Base-by-base conservation (phyloP, 345 rosid genomes). In the Gossypium raimondii region DNA sequence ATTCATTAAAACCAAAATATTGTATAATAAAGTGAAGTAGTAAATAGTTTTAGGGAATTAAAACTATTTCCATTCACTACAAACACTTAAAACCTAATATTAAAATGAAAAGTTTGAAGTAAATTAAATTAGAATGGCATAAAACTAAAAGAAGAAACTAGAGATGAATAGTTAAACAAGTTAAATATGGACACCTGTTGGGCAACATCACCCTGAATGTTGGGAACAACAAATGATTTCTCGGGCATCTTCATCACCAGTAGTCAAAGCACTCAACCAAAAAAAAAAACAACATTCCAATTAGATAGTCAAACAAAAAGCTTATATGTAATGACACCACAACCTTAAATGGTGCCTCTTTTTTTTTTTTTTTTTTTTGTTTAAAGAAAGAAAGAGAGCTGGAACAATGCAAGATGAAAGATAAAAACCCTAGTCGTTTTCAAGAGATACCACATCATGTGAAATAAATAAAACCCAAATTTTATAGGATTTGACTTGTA, bases 401-500 rank as follows among this genome's bases (percentile, higher is more conserved):
- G 14, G 25, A 66, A 73, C 47, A 71, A 43, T 45, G 38, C 13
- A 62, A 72, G 70, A 16, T 73, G 68, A 77, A 76, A 57, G 27
- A 50, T 29, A 38, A 9, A 11, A 38, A 60, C n/a, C 2, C 2
- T 2, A 67, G 70, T 72, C 81, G n/a, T 64, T 77, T 6, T 76
- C 77, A 11, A 43, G 64, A 59, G 77, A 79, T 82, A 72, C 78
- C 74, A 34, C 14, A 10, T 57, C 79, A 18, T 27, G 71, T 43
- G 66, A 59, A 22, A 22, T 22, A 22, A 22, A 22, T 22, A 22
- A 22, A 24, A 60, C 45, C 29, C 22, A 2, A 10, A 50, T 20
- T 68, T 70, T 48, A 11, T 64, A 76, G 11, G 7, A 67, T 17
- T 81, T 74, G 78, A 78, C 80, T 70, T 76, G n/a, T 56, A 16